Evolutionary conservation across 805 yeast genomes (phyloP), one percentile per base, ranked within the genome.

Genomic region (Ogataea pilisensis): DNA sequence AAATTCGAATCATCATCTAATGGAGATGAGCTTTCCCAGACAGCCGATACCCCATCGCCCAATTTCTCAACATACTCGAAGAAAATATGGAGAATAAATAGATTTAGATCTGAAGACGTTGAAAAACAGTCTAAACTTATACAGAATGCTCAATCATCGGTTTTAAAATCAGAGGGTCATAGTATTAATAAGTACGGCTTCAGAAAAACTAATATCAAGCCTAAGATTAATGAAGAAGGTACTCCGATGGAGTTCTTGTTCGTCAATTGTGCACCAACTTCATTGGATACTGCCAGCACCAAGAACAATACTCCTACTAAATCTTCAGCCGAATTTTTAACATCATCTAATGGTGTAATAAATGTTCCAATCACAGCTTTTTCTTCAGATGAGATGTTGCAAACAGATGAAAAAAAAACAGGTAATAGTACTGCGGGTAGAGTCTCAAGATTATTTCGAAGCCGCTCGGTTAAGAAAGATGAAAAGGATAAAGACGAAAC

Each of bases 91-190:
- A 48, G 51, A 37, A 54, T 62, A 35, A 55, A 56, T 38, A 45
- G 54, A 24, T 61, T 60, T 39, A 60, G 50, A 35, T 49, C 51
- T 31, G 63, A 55, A 26, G 66, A 63, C 27, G 60, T 49, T 8
- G 65, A 62, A 39, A 55, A 54, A 32, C 66, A 61, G 45, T 60
- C 65, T 2, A 57, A 49, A 18, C 21, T 63, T 21, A 44, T 61
- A n/a, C 61, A 53, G 38, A 41, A 44, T 24, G 56, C 55, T 1
- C 59, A 55, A 28, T 39, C 51, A 28, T 37, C 40, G 21, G 51
- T 53, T 31, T 31, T 50, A 21, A 46, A 36, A 22, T 36, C 48
- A 11, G 46, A 50, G 12, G 28, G 44, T 12, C 39, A 48, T 16
- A 48, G 48, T 26, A 49, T 53, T 4, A 56, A 54, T 34, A 56